Conservation (phyloP, 768 basidiomycete genomes). For the Termitomyces sp. region DNA sequence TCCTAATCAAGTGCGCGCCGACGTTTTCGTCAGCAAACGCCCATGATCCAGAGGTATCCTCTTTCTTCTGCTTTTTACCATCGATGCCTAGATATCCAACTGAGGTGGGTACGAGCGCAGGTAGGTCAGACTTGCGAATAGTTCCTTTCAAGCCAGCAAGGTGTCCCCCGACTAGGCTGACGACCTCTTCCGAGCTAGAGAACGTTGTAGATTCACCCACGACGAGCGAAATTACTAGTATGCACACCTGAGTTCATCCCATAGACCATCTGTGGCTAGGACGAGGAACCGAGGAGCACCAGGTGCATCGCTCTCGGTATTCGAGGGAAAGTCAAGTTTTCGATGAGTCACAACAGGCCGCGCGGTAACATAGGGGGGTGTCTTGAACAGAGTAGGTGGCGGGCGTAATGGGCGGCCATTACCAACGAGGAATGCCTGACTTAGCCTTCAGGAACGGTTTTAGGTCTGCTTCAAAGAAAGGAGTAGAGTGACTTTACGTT, state of each 20-base stretch:
- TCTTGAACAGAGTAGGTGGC: slow-evolving; percentile 63
- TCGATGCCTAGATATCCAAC: slow-evolving; percentile 55
- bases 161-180: slow-evolving; percentile 81
- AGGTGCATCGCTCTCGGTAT: slow-evolving; percentile 17
- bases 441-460: slow-evolving; percentile 33
- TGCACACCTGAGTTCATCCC: slow-evolving; percentile 57
- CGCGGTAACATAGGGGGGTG: slow-evolving; percentile 91
- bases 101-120: slow-evolving; percentile 51
- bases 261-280: slow-evolving; percentile 85
- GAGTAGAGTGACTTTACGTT: slow-evolving; percentile 40
- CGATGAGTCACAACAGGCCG: slow-evolving; percentile 79
- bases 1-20: slow-evolving; percentile 81
- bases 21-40: slow-evolving; percentile 77
- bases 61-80: slow-evolving; percentile 51
- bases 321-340: slow-evolving; percentile 53
- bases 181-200: slow-evolving; percentile 76
- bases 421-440: slow-evolving; percentile 63
- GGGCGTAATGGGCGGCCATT: slow-evolving; percentile 57
- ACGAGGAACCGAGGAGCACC: slow-evolving; percentile 69
- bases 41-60: slow-evolving; percentile 53
- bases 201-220: neutral
- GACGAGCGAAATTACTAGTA: neutral
- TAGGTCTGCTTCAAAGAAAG: neutral
- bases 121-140: slow-evolving; percentile 56
- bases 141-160: slow-evolving; percentile 67